These are phyloP conservation scores for Aspergillus sparsus DNA, from an alignment of 495 filamentous ascomycete species.

Conservation along the genomic window DNA sequence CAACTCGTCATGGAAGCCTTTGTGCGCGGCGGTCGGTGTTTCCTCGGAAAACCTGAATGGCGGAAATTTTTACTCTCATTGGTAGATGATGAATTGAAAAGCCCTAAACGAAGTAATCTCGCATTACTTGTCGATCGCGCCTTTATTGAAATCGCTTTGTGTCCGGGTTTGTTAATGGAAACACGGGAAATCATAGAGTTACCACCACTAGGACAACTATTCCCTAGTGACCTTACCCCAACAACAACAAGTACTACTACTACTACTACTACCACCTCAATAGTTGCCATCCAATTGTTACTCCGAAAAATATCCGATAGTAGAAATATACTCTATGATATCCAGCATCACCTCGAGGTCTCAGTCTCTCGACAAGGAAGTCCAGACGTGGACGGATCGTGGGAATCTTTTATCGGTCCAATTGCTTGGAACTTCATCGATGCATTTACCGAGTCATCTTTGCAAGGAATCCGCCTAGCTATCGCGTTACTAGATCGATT, in stretches of 20 bases:
- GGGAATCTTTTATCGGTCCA: conserved; percentile 16
- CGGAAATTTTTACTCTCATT: conserved; percentile 21
- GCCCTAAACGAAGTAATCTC: conserved; percentile 16
- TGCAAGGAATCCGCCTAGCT: conserved; percentile 14
- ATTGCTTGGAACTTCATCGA: conserved; percentile 18
- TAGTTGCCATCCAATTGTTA: neutral
- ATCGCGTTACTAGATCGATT: conserved; percentile 15
- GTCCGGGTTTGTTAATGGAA: conserved; percentile 20
- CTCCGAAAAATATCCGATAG: neutral
- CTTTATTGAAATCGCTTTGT: conserved; percentile 23
- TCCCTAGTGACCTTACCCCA: too few species aligned
- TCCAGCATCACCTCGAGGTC: conserved; percentile 8
- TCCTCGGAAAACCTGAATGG: conserved; percentile 29
- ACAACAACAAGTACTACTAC: neutral
- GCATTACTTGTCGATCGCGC: conserved; percentile 21
- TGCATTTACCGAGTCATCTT: conserved; percentile 11
- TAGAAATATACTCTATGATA: neutral
- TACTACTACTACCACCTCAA: neutral
- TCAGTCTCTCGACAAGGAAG: neutral
- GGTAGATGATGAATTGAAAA: conserved; percentile 13
- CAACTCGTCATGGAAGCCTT: conserved; percentile 29
- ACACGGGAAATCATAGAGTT: conserved; percentile 1
- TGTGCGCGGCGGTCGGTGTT: conserved; percentile 26
- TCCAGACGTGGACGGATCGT: neutral
- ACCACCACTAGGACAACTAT: too few species aligned